Base-by-base conservation (phyloP, 129 eudicot species). In the Lactuca sativa region DNA sequence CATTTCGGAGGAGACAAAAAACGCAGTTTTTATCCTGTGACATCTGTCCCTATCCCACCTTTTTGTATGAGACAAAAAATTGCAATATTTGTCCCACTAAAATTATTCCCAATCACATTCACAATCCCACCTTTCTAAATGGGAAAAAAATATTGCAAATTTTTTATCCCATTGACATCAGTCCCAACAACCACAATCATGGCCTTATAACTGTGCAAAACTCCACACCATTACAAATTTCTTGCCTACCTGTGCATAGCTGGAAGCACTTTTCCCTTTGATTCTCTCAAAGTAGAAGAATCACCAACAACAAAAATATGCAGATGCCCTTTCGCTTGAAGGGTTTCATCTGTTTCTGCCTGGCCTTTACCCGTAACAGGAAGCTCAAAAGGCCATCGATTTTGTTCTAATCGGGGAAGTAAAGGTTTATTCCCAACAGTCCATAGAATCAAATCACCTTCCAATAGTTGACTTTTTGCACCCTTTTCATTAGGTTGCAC, bases 161-260 rank as follows among this genome's bases (percentile, higher is more conserved):
- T 18, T 18, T 18, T 18, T 18, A 18, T 18, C 21, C 21, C 21
- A 18, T 18, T 18, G 21, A 18, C 21, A 0, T 18, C 21, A 1
- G 21, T 18, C 21, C 1, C 21, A 0, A 18, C 21, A 18, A 18
- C 1, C 21, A 18, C 21, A 18, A 18, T 18, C 21, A 18, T 0
- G 21, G 21, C 21, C 21, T 18, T 18, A 18, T 18, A 18, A 18
- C n/a, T n/a, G n/a, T n/a, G n/a, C n/a, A n/a, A n/a, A n/a, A n/a
- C n/a, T n/a, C n/a, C n/a, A n/a, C n/a, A n/a, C n/a, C n/a, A n/a
- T n/a, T n/a, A n/a, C n/a, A n/a, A n/a, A n/a, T n/a, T n/a, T n/a
- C n/a, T n/a, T n/a, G n/a, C n/a, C n/a, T 72, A 90, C 99, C 97
- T 93, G 99, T 16, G 99, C 99, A 32, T 89, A 73, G 85, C 80